phyloP scores from a whole-genome alignment of 2,329 filamentous ascomycete species.

The Bisporella sp. region DNA sequence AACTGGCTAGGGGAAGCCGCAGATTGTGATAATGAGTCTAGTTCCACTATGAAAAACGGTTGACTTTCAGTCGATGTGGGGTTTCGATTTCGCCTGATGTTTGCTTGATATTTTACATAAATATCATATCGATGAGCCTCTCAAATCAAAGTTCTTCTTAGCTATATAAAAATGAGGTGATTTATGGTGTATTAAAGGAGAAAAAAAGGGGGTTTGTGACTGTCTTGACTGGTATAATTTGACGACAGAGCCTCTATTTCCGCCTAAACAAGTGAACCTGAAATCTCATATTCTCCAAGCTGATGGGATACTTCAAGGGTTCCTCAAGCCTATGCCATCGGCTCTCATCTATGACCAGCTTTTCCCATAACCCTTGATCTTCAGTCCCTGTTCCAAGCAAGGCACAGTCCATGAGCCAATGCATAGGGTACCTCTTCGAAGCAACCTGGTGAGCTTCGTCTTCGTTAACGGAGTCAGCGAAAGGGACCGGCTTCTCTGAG shows the following conservation, averaged over 20 bases:
- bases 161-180: too few species aligned
- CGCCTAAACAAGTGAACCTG: slow-evolving; percentile 76
- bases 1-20: too few species aligned
- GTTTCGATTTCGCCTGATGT: too few species aligned
- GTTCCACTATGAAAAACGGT: too few species aligned
- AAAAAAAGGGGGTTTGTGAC: too few species aligned
- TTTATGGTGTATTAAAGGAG: too few species aligned
- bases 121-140: too few species aligned
- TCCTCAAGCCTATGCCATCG: slow-evolving; percentile 75
- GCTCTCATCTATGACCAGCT: slow-evolving; percentile 68
- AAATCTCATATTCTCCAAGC: slow-evolving; percentile 90
- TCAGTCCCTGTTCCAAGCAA: slow-evolving; percentile 42
- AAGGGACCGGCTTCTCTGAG: not conserved
- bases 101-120: too few species aligned
- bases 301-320: slow-evolving; percentile 69
- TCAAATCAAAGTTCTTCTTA: too few species aligned
- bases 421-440: slow-evolving; percentile 78
- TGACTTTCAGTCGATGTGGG: too few species aligned
- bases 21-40: too few species aligned
- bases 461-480: not conserved
- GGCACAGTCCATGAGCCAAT: slow-evolving; percentile 82
- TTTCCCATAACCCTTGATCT: slow-evolving; percentile 55
- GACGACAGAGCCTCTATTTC: slow-evolving; percentile 15
- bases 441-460: slow-evolving; percentile 13
- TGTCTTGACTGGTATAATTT: too few species aligned